Conservation (phyloP, 805 yeast genomes). For the Ogataea glucozyma region DNA sequence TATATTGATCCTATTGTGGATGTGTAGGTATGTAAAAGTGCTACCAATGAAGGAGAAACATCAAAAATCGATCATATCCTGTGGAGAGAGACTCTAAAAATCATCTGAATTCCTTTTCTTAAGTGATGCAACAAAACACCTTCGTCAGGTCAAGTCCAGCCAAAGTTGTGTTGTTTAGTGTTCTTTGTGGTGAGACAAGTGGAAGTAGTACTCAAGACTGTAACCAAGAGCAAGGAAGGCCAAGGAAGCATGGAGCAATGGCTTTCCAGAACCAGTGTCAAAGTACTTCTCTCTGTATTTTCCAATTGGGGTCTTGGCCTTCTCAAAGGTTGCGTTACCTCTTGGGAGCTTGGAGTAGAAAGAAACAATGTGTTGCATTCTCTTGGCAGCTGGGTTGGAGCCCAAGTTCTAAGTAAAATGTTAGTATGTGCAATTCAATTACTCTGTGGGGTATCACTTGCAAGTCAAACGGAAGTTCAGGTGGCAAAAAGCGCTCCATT, state of each 20-base stretch:
- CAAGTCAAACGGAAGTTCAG: too few species aligned
- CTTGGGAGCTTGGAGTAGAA: constrained; percentile 96
- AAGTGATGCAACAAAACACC: constrained; percentile 1
- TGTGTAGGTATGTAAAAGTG: not conserved
- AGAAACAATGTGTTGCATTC: constrained; percentile 91
- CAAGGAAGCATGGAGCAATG: constrained; percentile 73
- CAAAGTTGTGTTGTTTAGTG: constrained; percentile 33
- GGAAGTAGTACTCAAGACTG: constrained; percentile 92
- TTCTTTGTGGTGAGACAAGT: constrained; percentile 65
- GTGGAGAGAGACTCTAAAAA: not conserved
- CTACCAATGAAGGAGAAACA: constrained; percentile 1
- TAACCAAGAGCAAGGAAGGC: constrained; percentile 76
- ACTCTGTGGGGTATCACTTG: too few species aligned
- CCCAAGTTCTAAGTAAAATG: constrained; percentile 72
- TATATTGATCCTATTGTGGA: not conserved
- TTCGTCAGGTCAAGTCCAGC: not conserved
- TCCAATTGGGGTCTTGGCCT: constrained; percentile 67
- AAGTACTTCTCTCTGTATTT: constrained; percentile 85
- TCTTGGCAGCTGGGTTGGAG: constrained; percentile 93
- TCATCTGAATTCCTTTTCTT: not conserved
- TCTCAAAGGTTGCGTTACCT: constrained; percentile 79
- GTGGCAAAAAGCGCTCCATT: too few species aligned
- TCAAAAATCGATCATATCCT: not conserved
- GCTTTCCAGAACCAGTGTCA: constrained; percentile 81
- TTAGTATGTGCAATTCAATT: constrained; percentile 13